phyloP scores from a whole-genome alignment of 2,329 filamentous ascomycete species.

The Coniochaeta prunicola region DNA sequence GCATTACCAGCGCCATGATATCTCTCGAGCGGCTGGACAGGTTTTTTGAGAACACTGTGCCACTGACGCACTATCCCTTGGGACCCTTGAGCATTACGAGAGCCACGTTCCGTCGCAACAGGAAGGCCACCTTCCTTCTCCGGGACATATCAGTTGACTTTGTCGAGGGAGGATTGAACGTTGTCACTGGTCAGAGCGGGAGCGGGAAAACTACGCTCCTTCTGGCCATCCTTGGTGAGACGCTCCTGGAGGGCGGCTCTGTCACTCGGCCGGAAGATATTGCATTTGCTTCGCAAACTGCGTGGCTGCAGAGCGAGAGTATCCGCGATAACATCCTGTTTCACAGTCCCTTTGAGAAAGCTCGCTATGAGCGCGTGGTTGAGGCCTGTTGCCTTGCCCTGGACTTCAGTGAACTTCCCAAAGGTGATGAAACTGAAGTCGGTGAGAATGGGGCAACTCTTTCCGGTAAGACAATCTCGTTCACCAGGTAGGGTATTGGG shows the following conservation, averaged over 20 bases:
- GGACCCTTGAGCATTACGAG: slow-evolving; percentile 43
- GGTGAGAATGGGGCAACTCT: slow-evolving; percentile 15
- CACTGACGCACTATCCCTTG: slow-evolving; percentile 37
- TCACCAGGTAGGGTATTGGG: background rate
- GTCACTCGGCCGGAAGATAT: slow-evolving; percentile 31
- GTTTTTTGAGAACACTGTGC: slow-evolving; percentile 44
- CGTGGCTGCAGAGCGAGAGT: slow-evolving; percentile 29
- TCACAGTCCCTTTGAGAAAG: slow-evolving; percentile 9
- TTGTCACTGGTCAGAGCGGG: slow-evolving; percentile 46
- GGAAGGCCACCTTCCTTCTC: slow-evolving; percentile 29
- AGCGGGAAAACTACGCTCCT: slow-evolving; percentile 51
- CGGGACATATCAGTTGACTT: slow-evolving; percentile 43
- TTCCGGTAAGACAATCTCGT: slow-evolving; percentile 1
- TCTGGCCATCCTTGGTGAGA: slow-evolving; percentile 47
- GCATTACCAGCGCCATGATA: slow-evolving; percentile 33
- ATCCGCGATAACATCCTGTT: slow-evolving; percentile 21
- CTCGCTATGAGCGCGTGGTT: slow-evolving; percentile 23
- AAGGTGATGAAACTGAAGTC: slow-evolving; percentile 15
- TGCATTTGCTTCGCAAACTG: slow-evolving; percentile 28
- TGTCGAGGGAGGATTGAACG: slow-evolving; percentile 45
- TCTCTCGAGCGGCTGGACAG: slow-evolving; percentile 45
- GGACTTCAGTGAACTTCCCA: slow-evolving; percentile 15
- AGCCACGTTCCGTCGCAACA: slow-evolving; percentile 21
- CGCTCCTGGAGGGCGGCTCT: slow-evolving; percentile 37
- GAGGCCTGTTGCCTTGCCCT: slow-evolving; percentile 14